phyloP scores from a whole-genome alignment of 2,329 filamentous ascomycete genomes.

The Colletotrichum acutatum region DNA sequence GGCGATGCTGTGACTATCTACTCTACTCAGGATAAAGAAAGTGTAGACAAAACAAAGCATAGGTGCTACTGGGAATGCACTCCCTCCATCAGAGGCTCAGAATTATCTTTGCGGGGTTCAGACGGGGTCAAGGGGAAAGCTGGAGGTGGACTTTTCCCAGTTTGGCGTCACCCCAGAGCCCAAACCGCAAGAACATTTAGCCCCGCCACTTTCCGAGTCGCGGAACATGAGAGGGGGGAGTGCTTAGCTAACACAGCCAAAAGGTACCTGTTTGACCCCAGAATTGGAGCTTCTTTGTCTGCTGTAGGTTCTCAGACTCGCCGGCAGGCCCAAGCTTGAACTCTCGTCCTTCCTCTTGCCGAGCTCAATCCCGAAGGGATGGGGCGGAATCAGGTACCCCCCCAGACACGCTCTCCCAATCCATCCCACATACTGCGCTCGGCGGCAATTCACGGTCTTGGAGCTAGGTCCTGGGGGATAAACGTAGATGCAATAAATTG shows the following conservation, averaged over 20 bases:
- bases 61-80: background rate
- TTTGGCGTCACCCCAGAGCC: slow-evolving; percentile 6
- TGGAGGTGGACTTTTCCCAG: slow-evolving; percentile 15
- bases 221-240: slow-evolving; percentile 26
- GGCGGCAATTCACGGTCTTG: slow-evolving; percentile 31
- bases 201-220: slow-evolving; percentile 36
- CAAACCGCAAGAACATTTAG: slow-evolving; percentile 34
- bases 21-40: background rate
- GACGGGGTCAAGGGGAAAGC: slow-evolving; percentile 15
- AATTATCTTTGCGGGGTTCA: slow-evolving; percentile 26
- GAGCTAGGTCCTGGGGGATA: background rate
- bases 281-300: too few species aligned
- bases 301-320: background rate
- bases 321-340: slow-evolving; percentile 17
- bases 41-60: background rate
- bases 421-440: background rate
- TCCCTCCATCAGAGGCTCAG: background rate
- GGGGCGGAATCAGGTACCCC: slow-evolving; percentile 29
- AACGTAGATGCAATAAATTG: slow-evolving; percentile 31
- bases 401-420: slow-evolving; percentile 1
- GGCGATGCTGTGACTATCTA: background rate
- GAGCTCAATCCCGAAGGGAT: slow-evolving; percentile 36
- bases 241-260: background rate
- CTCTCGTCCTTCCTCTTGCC: slow-evolving; percentile 19
- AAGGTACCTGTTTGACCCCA: background rate